These are phyloP conservation scores for Coemansia sp. DNA, from an alignment of 192 early-diverging fungal species.

Conservation along the genomic window DNA sequence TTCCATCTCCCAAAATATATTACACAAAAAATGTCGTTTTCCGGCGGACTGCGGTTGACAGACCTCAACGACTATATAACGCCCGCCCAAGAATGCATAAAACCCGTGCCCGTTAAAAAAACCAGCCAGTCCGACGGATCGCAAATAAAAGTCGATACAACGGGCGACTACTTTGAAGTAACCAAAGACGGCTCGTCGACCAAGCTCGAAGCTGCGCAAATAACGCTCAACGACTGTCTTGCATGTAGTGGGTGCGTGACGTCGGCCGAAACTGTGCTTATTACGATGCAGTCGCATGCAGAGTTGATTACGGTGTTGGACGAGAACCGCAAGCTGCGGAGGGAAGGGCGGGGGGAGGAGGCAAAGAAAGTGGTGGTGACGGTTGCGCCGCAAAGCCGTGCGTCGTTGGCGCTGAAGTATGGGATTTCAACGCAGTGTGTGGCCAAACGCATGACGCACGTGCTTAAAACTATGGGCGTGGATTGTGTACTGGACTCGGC, in stretches of 20 bases:
- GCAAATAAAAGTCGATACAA: slow-evolving; percentile 68
- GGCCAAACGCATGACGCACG: slow-evolving; percentile 65
- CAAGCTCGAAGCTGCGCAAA: slow-evolving; percentile 80
- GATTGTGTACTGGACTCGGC: slow-evolving; percentile 87
- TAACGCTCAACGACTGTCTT: slow-evolving; percentile 94
- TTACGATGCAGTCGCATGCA: slow-evolving; percentile 89
- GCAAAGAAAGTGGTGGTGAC: slow-evolving; percentile 70
- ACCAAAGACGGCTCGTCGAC: slow-evolving; percentile 80
- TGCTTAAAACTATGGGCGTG: slow-evolving; percentile 79
- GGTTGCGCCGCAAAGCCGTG: slow-evolving; percentile 85
- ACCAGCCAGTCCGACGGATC: slow-evolving; percentile 58
- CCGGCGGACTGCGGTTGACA: slow-evolving; percentile 78
- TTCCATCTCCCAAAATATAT: no score
- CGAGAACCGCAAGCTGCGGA: slow-evolving; percentile 33
- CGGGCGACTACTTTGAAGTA: slow-evolving; percentile 89
- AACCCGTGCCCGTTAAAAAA: slow-evolving; percentile 83
- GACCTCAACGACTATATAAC: slow-evolving; percentile 98
- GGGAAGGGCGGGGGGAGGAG: slow-evolving; percentile 15
- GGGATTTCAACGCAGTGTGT: slow-evolving; percentile 64
- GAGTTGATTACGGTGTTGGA: slow-evolving; percentile 63
- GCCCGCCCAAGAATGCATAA: slow-evolving; percentile 97
- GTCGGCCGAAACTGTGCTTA: slow-evolving; percentile 91
- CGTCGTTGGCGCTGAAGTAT: slow-evolving; percentile 88
- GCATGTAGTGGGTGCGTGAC: slow-evolving; percentile 99
- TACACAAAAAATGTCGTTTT: slow-evolving; percentile 55